Base-by-base conservation (phyloP, 108 stramenopile species). In the Parmales sp. region DNA sequence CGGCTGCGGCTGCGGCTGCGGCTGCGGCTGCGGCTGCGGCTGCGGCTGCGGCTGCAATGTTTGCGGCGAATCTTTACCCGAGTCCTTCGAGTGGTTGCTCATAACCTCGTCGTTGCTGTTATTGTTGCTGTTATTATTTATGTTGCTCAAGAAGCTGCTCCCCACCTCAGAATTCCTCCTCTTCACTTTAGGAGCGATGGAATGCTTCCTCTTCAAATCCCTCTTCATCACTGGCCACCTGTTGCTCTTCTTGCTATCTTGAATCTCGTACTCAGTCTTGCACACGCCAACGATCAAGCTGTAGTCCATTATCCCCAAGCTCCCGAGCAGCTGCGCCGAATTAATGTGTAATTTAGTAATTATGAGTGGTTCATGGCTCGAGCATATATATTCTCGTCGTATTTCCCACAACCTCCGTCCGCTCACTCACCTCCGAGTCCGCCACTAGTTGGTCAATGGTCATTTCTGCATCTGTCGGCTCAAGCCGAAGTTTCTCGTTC, bases 271-370 rank as follows among this genome's bases (percentile, higher is more conserved):
- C 37, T 37, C 34, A 1, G 19, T 36, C 49, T 64, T 38, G 43
- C 48, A 43, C 37, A 75, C 64, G 48, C 74, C 74, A 26, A 75
- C 29, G 18, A 75, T 63, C 16, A 75, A 64, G 37, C 26, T 31
- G 69, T 75, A 75, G 69, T 75, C 74, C 74, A 75, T 75, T 45
- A 75, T 54, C 34, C 74, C 74, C 23, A 54, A 20, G 11, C 13
- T 31, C 23, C 49, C 28, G 1, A 74, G 60, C 26, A 68, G 37
- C 20, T 39, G 37, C n/a, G n/a, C n/a, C n/a, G n/a, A n/a, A n/a
- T n/a, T n/a, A n/a, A n/a, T n/a, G n/a, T n/a, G n/a, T n/a, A n/a
- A n/a, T n/a, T n/a, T n/a, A n/a, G n/a, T n/a, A n/a, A n/a, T n/a
- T n/a, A n/a, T n/a, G 13, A 43, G 11, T 43, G 7, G 41, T 43